These are phyloP conservation scores for Erodium chrysanthum DNA, from an alignment of 441 rosid genomes.

Conservation along the genomic window DNA sequence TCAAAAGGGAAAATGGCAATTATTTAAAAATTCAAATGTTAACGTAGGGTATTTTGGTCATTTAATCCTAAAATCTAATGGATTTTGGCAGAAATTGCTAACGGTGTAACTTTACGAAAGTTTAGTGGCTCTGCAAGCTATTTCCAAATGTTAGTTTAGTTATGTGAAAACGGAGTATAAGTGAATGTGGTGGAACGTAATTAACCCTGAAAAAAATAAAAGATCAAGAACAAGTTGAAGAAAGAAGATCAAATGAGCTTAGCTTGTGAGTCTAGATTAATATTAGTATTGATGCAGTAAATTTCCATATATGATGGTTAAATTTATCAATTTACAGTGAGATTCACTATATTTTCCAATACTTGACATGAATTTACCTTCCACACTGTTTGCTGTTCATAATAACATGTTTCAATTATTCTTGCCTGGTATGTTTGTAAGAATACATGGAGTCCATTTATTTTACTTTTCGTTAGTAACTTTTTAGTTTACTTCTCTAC, in stretches of 20 bases:
- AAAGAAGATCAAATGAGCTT: not conserved
- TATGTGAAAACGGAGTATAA: too few species aligned
- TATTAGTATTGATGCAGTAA: not conserved
- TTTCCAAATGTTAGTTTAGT: too few species aligned
- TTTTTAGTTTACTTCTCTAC: not conserved
- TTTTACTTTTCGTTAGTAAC: not conserved
- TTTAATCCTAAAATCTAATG: too few species aligned
- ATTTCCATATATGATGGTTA: not conserved
- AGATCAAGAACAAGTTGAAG: not conserved
- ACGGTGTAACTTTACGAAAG: too few species aligned
- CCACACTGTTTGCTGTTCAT: not conserved
- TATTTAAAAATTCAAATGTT: too few species aligned
- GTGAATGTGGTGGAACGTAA: too few species aligned
- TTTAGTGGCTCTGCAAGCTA: too few species aligned
- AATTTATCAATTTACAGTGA: not conserved
- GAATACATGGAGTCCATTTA: not conserved
- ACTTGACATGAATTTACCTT: conserved; percentile 1
- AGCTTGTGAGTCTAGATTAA: not conserved
- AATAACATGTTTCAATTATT: not conserved
- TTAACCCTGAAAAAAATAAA: too few species aligned
- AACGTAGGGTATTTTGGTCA: too few species aligned
- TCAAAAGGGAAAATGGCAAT: too few species aligned
- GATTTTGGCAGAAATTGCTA: too few species aligned
- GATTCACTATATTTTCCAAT: not conserved
- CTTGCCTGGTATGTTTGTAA: not conserved